Base-by-base conservation (phyloP, 2,329 filamentous ascomycete genomes). In the Fusarium albosuccineum region DNA sequence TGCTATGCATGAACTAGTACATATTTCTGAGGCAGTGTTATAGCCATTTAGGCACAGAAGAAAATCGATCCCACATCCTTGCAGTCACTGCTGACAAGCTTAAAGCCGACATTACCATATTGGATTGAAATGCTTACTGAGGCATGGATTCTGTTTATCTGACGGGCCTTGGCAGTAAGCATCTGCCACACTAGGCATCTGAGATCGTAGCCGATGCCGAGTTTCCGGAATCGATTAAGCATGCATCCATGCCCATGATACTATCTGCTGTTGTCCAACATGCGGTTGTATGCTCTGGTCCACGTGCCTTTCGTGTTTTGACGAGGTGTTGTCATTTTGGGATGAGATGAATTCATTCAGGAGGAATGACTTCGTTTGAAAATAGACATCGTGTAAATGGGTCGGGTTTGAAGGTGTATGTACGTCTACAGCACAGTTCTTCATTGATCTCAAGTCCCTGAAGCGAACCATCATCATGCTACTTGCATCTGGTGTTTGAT, bases 91-190 rank as follows among this genome's bases (percentile, higher is more conserved):
- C 40, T 42, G 40, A 42, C 40, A 42, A 42, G 40, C 17, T 42
- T 27, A 42, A 42, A 42, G 11, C 40, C 40, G 40, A 42, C 17
- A 26, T 42, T 42, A 14, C 17, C 40, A 42, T 42, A 42, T 26
- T 42, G 40, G 40, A 42, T 42, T 42, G 40, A 42, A 14, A 27
- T 42, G 40, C 40, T 42, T 26, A 42, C 40, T 26, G 40, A 42
- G 17, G 17, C 40, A 42, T 42, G 40, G 40, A 26, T 42, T 42
- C 40, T 26, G 40, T 22, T 42, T 42, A 42, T 42, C 40, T 42
- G 40, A 42, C 40, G 16, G 11, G 40, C 40, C 40, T 42, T 42
- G 40, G 40, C 40, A 42, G 40, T 42, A 42, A 42, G 17, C 40
- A 42, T 42, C 17, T 42, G 40, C 16, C 40, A 42, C 17, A 42